A percentile compares a stretch with the other conserved stretches of the same genome.
These are phyloP conservation scores for Penicillium samsonianum DNA, from an alignment of 495 filamentous ascomycete species.

Conservation along the genomic window DNA sequence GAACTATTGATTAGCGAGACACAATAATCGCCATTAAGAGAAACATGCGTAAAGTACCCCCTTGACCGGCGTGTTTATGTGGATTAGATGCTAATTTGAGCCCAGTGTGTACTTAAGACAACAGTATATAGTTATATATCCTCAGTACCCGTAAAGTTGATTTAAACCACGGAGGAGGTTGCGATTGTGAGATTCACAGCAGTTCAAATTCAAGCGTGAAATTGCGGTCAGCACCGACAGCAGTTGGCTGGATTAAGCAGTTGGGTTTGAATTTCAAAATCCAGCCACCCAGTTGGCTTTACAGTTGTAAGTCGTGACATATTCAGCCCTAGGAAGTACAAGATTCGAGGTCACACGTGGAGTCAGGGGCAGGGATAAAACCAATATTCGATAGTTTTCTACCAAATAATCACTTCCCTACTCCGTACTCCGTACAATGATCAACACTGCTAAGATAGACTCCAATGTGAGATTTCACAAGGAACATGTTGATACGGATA, in stretches of 20 bases:
- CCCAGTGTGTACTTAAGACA: not conserved
- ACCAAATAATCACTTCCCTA: no score
- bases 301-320: not conserved
- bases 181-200: not conserved
- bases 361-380: not conserved
- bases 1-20: not conserved
- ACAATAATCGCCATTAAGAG: not conserved
- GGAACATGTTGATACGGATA: not conserved
- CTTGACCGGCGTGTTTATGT: not conserved
- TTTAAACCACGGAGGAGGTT: not conserved
- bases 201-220: not conserved
- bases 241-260: not conserved
- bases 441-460: not conserved
- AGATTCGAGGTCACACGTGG: not conserved
- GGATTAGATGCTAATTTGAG: not conserved
- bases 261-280: not conserved
- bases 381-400: not conserved
- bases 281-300: not conserved
- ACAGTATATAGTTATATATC: no score
- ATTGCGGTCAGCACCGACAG: not conserved
- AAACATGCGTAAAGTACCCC: not conserved
- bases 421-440: no score
- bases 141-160: not conserved
- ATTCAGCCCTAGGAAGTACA: slow-evolving; percentile 7
- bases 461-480: not conserved